These are phyloP conservation scores for Zea luxurians DNA, from an alignment of 176 grass and related monocot genomes.

Conservation along the genomic window DNA sequence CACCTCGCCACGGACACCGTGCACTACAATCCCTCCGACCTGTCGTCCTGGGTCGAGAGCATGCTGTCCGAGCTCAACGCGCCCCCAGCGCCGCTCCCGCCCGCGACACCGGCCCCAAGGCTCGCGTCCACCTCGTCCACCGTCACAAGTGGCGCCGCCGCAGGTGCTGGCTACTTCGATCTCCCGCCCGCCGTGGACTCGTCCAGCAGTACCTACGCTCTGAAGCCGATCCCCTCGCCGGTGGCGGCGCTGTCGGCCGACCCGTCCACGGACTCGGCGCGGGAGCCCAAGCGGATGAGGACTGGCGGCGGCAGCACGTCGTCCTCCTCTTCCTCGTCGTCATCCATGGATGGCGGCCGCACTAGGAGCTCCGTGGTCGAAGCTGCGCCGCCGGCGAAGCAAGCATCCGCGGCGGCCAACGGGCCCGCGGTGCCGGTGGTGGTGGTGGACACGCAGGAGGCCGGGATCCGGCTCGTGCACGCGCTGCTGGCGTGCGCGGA, in stretches of 20 bases:
- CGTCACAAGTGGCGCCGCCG: conserved; percentile 10
- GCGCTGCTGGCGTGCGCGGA: conserved; percentile 80
- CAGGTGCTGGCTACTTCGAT: background rate
- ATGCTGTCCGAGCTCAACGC: conserved; percentile 89
- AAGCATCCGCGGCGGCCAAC: conserved; percentile 38
- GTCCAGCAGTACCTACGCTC: conserved; percentile 51
- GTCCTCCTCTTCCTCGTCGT: conserved; percentile 61
- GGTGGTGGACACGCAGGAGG: conserved; percentile 83
- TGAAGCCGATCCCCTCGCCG: conserved; percentile 51
- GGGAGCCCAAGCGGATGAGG: conserved; percentile 79
- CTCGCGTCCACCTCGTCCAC: conserved; percentile 37
- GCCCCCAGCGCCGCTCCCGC: conserved; percentile 59
- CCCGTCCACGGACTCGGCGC: conserved; percentile 42
- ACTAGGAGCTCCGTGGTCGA: conserved; percentile 35
- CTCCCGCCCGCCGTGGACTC: conserved; percentile 46
- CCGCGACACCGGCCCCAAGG: conserved; percentile 4
- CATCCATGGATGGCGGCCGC: conserved; percentile 48
- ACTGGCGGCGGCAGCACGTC: conserved; percentile 58
- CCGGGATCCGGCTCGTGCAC: conserved; percentile 84
- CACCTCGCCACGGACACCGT: conserved; percentile 78
- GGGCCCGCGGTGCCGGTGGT: conserved; percentile 53
- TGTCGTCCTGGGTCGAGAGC: conserved; percentile 78
- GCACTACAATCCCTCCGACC: conserved; percentile 87
- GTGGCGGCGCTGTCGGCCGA: conserved; percentile 10
- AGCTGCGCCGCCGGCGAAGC: conserved; percentile 27